phyloP scores from a whole-genome alignment of 2,329 filamentous ascomycete genomes.

The Cryphonectria radicalis region DNA sequence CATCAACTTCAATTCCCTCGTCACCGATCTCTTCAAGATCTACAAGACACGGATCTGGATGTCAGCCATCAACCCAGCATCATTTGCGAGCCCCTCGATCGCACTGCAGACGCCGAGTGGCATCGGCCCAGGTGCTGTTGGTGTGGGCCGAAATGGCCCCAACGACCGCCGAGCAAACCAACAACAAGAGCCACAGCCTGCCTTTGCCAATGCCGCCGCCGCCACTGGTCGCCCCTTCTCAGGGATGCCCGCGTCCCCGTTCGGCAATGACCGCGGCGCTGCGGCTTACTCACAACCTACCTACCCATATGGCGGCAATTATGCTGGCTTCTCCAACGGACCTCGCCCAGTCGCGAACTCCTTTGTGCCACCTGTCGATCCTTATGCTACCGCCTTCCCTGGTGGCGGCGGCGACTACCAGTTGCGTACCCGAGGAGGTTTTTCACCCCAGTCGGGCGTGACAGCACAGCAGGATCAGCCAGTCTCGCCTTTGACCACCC shows the following conservation, averaged over 20 bases:
- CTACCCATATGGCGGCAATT: conserved; percentile 48
- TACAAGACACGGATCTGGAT: conserved; percentile 99
- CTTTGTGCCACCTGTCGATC: conserved; percentile 49
- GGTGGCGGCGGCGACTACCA: conserved; percentile 47
- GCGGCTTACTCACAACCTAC: conserved; percentile 43
- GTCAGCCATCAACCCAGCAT: conserved; percentile 97
- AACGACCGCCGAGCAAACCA: conserved; percentile 54
- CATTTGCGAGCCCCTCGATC: conserved; percentile 80
- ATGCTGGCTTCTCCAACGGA: conserved; percentile 48
- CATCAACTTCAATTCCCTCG: conserved; percentile 98
- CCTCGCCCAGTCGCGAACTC: conserved; percentile 43
- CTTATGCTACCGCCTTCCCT: conserved; percentile 47
- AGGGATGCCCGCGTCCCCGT: conserved; percentile 47
- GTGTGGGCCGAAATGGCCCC: conserved; percentile 53
- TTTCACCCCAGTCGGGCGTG: conserved; percentile 46
- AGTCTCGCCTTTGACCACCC: conserved; percentile 47
- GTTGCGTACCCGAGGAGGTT: conserved; percentile 47
- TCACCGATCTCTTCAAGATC: conserved; percentile 97
- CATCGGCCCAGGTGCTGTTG: conserved; percentile 69
- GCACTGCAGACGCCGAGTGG: conserved; percentile 72
- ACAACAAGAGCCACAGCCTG: conserved; percentile 46
- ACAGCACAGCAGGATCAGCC: conserved; percentile 43
- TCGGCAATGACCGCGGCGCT: conserved; percentile 48
- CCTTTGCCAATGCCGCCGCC: conserved; percentile 43
- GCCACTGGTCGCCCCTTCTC: conserved; percentile 49